Evolutionary conservation across 352 stramenopile genomes (phyloP).

Genomic region (Lagenidium giganteum): DNA sequence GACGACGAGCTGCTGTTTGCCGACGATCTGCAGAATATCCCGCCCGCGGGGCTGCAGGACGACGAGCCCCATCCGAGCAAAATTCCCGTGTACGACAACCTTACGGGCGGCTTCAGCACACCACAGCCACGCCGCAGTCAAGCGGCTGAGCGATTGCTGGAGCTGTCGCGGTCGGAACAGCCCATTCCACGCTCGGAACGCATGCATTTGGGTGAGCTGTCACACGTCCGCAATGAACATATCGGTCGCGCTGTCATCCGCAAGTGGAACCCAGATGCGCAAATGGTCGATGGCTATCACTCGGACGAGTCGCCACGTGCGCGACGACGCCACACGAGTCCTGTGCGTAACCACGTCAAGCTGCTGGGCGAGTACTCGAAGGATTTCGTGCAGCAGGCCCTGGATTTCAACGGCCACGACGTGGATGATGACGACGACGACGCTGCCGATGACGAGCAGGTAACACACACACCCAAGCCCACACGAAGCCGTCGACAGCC

Average conservation of each 20-base stretch:
- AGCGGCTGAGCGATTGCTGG: constrained; percentile 37
- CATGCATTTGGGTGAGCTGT: constrained; percentile 75
- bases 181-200: constrained; percentile 39
- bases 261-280: constrained; percentile 39
- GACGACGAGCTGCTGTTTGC: constrained; percentile 13
- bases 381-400: constrained; percentile 65
- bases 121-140: constrained; percentile 27
- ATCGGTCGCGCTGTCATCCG: constrained; percentile 25
- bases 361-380: constrained; percentile 62
- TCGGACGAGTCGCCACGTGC: constrained; percentile 23
- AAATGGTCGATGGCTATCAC: constrained; percentile 13
- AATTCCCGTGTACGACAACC: constrained; percentile 8
- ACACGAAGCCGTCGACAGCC: neutral
- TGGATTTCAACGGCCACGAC: constrained; percentile 57
- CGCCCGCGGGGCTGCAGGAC: constrained; percentile 1
- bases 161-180: constrained; percentile 46
- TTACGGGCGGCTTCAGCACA: constrained; percentile 24
- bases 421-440: constrained; percentile 40
- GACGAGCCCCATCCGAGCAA: neutral
- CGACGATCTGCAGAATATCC: constrained; percentile 15
- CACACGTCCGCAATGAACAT: constrained; percentile 56
- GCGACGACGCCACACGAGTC: constrained; percentile 23
- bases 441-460: constrained; percentile 11
- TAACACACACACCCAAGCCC: neutral
- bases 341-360: constrained; percentile 41